Evolutionary conservation across 2,329 filamentous ascomycete species (phyloP).

Genomic region (Sarocladiaceae sp.): DNA sequence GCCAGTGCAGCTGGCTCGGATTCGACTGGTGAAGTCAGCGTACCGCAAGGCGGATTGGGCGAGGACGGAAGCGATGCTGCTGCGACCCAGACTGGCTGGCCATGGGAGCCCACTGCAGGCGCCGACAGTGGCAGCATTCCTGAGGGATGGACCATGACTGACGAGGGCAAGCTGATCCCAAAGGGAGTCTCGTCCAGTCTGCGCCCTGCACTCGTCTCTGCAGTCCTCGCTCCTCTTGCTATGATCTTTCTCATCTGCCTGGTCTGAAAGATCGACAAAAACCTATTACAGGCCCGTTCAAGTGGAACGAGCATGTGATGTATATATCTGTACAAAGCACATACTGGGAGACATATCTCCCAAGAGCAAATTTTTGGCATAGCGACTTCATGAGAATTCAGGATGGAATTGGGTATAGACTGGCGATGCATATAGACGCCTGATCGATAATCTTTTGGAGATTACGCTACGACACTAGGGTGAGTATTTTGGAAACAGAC

Average conservation of each 20-base stretch:
- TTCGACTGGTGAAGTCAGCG: constrained; percentile 56
- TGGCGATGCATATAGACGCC: too few species aligned
- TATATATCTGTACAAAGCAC: background rate
- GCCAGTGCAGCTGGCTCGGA: constrained; percentile 58
- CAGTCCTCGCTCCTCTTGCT: constrained; percentile 13
- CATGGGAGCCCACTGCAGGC: constrained; percentile 58
- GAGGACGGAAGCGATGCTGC: constrained; percentile 45
- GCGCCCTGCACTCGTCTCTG: background rate
- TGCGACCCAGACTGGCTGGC: constrained; percentile 58
- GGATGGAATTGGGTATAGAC: background rate
- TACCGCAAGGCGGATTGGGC: constrained; percentile 68
- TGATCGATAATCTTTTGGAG: background rate
- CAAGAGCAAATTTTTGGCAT: too few species aligned
- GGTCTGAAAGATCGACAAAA: constrained; percentile 6
- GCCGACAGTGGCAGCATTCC: constrained; percentile 49
- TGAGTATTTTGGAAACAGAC: background rate
- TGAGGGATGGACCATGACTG: constrained; percentile 75
- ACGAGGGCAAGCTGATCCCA: constrained; percentile 74
- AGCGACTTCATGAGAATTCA: too few species aligned
- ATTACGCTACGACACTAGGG: background rate
- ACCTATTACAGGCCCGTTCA: background rate
- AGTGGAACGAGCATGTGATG: background rate
- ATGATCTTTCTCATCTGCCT: constrained; percentile 22
- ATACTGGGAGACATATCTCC: background rate
- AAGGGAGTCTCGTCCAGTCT: constrained; percentile 4